These are phyloP conservation scores for Castanea mollissima DNA, from an alignment of 306 rosid genomes.

Conservation along the genomic window DNA sequence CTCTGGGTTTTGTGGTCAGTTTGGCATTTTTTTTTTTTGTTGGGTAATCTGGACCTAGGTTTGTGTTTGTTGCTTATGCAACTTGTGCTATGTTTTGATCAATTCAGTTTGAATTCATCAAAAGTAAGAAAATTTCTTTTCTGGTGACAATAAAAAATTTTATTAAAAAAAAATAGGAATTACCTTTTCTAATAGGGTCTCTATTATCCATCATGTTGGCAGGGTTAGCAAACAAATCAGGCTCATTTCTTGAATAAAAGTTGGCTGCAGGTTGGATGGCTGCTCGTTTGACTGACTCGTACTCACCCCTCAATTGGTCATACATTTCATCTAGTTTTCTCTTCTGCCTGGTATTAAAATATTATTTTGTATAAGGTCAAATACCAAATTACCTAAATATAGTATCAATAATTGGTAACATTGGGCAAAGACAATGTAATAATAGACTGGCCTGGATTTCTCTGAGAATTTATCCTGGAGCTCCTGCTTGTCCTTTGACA, in stretches of 20 bases:
- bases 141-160: slow-evolving; percentile 2
- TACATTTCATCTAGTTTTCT: slow-evolving; percentile 99
- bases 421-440: not conserved
- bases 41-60: no score
- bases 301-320: slow-evolving; percentile 87
- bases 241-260: slow-evolving; percentile 85
- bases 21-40: no score
- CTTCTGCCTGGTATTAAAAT: slow-evolving; percentile 75
- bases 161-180: slow-evolving; percentile 28
- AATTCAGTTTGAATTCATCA: no score
- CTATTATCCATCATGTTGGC: slow-evolving; percentile 70
- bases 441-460: slow-evolving; percentile 69
- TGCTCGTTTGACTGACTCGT: slow-evolving; percentile 69
- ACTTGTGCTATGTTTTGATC: no score
- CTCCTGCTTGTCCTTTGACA: slow-evolving; percentile 96
- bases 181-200: slow-evolving; percentile 79
- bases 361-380: slow-evolving; percentile 6
- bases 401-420: not conserved
- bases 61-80: no score
- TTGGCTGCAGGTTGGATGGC: slow-evolving; percentile 83
- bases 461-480: slow-evolving; percentile 98
- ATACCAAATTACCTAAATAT: slow-evolving; percentile 13
- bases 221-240: slow-evolving; percentile 72
- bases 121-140: not conserved
- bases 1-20: no score